Evolutionary conservation across 73 alveolate species (phyloP).

Genomic region (Paramecium sonneborni): DNA sequence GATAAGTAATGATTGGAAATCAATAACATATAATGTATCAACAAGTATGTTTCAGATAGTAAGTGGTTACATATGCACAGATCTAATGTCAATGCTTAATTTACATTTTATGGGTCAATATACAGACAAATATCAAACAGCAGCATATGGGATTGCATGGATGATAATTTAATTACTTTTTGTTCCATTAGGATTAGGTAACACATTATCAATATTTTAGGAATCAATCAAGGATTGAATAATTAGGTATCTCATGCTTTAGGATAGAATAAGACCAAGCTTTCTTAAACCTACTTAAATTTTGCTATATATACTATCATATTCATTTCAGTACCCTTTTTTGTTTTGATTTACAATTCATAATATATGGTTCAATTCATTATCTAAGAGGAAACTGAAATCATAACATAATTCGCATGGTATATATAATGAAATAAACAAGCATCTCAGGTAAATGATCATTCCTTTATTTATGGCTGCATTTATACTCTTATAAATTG

Average conservation of each 20-base stretch:
- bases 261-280: slow-evolving; percentile 11
- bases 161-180: not conserved
- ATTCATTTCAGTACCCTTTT: not conserved
- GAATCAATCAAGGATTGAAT: not conserved
- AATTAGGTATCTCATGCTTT: not conserved
- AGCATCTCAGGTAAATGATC: not conserved
- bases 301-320: not conserved
- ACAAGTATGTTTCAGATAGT: not conserved
- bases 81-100: not conserved
- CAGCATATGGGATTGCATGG: slow-evolving; percentile 21
- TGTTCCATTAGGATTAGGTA: slow-evolving; percentile 18
- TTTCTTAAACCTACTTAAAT: not conserved
- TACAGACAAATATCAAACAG: not conserved
- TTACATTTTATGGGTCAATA: slow-evolving; percentile 29
- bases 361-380: not conserved
- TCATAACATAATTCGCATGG: not conserved
- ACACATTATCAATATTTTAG: not conserved
- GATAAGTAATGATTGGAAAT: not conserved
- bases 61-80: not conserved
- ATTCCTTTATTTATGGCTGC: not conserved
- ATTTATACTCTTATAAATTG: not conserved
- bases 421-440: not conserved
- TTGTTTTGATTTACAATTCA: not conserved
- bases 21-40: not conserved
- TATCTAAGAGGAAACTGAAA: not conserved